phyloP scores from a whole-genome alignment of 2,329 filamentous ascomycete species.

The Shiraia bambusicola region DNA sequence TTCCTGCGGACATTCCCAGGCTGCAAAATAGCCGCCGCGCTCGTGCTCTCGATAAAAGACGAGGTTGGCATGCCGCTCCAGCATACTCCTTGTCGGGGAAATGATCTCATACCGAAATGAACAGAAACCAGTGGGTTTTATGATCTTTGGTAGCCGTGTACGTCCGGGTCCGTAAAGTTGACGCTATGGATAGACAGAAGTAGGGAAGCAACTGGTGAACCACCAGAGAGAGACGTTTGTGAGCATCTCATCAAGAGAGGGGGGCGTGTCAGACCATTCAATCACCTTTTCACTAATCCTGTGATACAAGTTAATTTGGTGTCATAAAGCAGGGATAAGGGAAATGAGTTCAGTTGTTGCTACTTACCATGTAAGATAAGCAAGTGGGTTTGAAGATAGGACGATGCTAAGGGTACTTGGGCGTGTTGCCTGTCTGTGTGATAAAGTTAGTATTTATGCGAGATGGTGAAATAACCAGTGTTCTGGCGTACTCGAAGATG shows the following conservation, averaged over 20 bases:
- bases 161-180: slow-evolving; percentile 17
- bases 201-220: slow-evolving; percentile 52
- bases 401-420: slow-evolving; percentile 60
- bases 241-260: slow-evolving; percentile 48
- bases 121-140: slow-evolving; percentile 49
- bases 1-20: slow-evolving; percentile 48
- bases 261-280: slow-evolving; percentile 55
- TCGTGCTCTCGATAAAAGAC: slow-evolving; percentile 45
- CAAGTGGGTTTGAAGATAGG: slow-evolving; percentile 57
- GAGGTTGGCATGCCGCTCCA: slow-evolving; percentile 43
- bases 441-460: no score
- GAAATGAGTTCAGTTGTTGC: background rate
- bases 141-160: background rate
- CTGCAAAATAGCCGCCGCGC: slow-evolving; percentile 58
- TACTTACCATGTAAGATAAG: slow-evolving; percentile 56
- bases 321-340: background rate
- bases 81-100: slow-evolving; percentile 42
- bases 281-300: slow-evolving; percentile 60
- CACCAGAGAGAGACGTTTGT: slow-evolving; percentile 58
- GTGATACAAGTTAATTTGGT: slow-evolving; percentile 4
- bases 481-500: slow-evolving; percentile 38
- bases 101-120: slow-evolving; percentile 49
- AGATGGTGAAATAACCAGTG: no score
- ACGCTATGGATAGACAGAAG: slow-evolving; percentile 55
- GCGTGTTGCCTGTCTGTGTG: slow-evolving; percentile 51